A percentile compares a stretch with the other conserved stretches of the same genome.
phyloP scores from a whole-genome alignment of 352 stramenopile genomes.

The Phytopythium delawarense region DNA sequence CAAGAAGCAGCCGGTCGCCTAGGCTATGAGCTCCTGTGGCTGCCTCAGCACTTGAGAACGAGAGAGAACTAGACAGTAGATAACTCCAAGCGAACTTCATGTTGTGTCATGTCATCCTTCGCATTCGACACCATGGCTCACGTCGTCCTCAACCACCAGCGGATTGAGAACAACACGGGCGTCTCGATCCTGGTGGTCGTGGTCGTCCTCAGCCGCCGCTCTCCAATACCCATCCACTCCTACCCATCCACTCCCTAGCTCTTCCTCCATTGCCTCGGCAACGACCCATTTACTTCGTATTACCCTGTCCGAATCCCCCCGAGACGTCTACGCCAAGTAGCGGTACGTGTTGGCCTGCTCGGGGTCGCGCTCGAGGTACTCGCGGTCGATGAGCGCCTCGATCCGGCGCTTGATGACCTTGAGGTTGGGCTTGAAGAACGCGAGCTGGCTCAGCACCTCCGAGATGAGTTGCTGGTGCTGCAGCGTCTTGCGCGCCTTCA shows the following conservation, averaged over 20 bases:
- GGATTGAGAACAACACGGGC: neutral
- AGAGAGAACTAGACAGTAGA: constrained; percentile 1
- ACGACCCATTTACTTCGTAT: neutral
- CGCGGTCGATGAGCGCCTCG: constrained; percentile 97
- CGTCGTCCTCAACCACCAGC: neutral
- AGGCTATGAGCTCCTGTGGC: neutral
- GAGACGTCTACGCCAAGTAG: constrained; percentile 85
- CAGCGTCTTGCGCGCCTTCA: constrained; percentile 98
- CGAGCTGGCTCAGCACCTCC: constrained; percentile 96
- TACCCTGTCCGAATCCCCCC: neutral
- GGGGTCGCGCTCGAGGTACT: constrained; percentile 96
- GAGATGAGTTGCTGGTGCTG: constrained; percentile 98
- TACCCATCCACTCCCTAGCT: neutral
- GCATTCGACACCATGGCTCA: no score
- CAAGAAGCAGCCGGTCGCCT: constrained; percentile 40
- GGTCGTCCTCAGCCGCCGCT: neutral
- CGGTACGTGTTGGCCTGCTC: constrained; percentile 97
- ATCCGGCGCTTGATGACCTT: constrained; percentile 98
- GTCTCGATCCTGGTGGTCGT: neutral
- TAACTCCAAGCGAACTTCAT: constrained; percentile 5
- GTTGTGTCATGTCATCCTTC: neutral
- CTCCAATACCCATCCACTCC: neutral
- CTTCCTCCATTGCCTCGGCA: neutral
- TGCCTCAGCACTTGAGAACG: no score
- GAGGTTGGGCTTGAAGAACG: constrained; percentile 98